phyloP scores from a whole-genome alignment of 2,329 filamentous ascomycete genomes.

The Microsporum audouinii region DNA sequence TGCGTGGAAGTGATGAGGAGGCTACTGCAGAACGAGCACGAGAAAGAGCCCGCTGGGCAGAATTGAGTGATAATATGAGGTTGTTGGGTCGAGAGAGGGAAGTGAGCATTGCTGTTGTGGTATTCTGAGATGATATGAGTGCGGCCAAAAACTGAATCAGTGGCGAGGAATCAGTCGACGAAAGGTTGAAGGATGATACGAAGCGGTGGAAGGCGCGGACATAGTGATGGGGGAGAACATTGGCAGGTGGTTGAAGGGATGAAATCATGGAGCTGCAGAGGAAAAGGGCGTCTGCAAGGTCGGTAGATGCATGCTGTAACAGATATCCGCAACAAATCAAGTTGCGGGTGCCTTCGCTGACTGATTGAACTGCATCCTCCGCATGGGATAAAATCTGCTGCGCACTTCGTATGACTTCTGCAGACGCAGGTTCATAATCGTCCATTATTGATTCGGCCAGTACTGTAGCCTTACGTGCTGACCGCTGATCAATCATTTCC shows the following conservation, averaged over 20 bases:
- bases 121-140: constrained; percentile 69
- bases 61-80: constrained; percentile 65
- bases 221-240: constrained; percentile 59
- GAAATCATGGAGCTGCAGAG: constrained; percentile 38
- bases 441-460: constrained; percentile 76
- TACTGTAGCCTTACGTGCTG: constrained; percentile 71
- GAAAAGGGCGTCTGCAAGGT: constrained; percentile 33
- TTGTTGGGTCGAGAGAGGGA: constrained; percentile 68
- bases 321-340: constrained; percentile 69
- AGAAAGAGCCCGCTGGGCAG: constrained; percentile 63
- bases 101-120: constrained; percentile 67
- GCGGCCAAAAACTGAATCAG: constrained; percentile 61
- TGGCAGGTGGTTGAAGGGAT: constrained; percentile 38
- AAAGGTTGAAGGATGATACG: constrained; percentile 50
- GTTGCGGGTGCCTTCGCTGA: constrained; percentile 72
- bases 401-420: constrained; percentile 68
- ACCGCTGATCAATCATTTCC: constrained; percentile 80
- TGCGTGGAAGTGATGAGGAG: constrained; percentile 41
- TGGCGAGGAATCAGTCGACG: constrained; percentile 58
- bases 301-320: constrained; percentile 51
- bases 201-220: constrained; percentile 62
- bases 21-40: constrained; percentile 64
- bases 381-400: constrained; percentile 89
- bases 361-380: constrained; percentile 72
- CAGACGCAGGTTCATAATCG: constrained; percentile 66